phyloP scores from a whole-genome alignment of 2,329 filamentous ascomycete species.

The Aureobasidium sp. region DNA sequence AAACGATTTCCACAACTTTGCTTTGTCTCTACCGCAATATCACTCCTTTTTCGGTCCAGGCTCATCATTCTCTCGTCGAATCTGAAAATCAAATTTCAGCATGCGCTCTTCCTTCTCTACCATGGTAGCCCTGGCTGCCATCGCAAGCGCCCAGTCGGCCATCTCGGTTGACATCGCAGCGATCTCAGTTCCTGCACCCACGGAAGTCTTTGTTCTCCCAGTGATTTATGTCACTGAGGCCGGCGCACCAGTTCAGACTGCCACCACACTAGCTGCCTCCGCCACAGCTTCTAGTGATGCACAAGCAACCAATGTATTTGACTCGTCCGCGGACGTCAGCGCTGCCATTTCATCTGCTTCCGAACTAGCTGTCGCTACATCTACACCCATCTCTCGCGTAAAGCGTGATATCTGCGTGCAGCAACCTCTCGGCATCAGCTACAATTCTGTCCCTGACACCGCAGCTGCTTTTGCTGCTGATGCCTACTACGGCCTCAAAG shows the following conservation, averaged over 20 bases:
- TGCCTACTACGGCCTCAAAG: conserved; percentile 19
- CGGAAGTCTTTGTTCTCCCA: neutral
- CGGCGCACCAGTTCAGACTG: neutral
- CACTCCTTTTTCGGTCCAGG: no score
- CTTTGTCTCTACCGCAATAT: no score
- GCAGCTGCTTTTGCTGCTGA: conserved; percentile 24
- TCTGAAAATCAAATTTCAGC: neutral
- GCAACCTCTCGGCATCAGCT: neutral
- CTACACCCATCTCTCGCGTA: neutral
- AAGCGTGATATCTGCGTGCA: neutral
- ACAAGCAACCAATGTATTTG: neutral
- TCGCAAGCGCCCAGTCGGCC: neutral
- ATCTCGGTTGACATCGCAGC: neutral
- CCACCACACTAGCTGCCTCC: neutral
- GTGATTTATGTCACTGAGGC: neutral
- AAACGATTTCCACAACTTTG: neutral
- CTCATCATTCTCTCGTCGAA: neutral
- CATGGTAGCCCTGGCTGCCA: neutral
- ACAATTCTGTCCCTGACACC: conserved; percentile 26
- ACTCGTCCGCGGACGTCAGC: neutral
- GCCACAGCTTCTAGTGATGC: neutral
- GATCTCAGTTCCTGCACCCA: neutral
- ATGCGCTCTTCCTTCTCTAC: neutral
- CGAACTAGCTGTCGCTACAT: neutral
- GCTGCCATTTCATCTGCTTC: neutral